Base-by-base conservation (phyloP, 352 stramenopile species). In the Saprolegnia diclina region DNA sequence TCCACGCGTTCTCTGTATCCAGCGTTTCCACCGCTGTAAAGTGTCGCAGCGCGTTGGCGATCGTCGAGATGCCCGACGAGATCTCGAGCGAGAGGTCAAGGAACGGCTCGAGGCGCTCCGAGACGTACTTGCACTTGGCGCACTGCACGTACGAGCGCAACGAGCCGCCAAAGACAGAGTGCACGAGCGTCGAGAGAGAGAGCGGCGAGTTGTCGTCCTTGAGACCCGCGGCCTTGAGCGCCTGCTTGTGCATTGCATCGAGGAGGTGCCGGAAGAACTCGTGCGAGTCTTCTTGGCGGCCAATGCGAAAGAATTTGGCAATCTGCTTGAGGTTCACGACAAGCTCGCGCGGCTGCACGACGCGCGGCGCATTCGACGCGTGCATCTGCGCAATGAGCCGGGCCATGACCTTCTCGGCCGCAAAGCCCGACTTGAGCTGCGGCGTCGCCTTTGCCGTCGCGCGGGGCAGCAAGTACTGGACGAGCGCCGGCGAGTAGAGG, bases 211-310 rank as follows among this genome's bases (percentile, higher is more conserved):
- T 85, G 64, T 91, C 82, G 55, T 79, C 79, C 62, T 92, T 92
- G 35, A 95, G 81, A 48, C 83, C 79, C 21, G 82, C 83, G 40
- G 83, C 80, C 19, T 82, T 82, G 53, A 94, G 56, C 74, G 82
- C 88, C 44, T 82, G 82, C 13, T 87, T 78, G 59, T 95, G 87
- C 81, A 97, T 93, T 11, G 80, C 78, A 68, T 96, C 89, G 64
- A 97, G 71, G 56, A 97, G 72, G 55, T 95, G 66, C 0, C 89
- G 81, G 65, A 97, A 94, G 72, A 97, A 97, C 74, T 97, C 90
- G 77, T 97, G 90, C 56, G 90, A 91, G 71, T 97, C 90, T 72
- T 97, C 89, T 71, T 97, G 88, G 2, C 87, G 81, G 0, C 89
- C 89, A 59, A 96, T 92, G 46, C 88, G 86, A 68, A 96, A 94